Conservation (phyloP, 768 basidiomycete species). For the Hypholoma fasciculare region DNA sequence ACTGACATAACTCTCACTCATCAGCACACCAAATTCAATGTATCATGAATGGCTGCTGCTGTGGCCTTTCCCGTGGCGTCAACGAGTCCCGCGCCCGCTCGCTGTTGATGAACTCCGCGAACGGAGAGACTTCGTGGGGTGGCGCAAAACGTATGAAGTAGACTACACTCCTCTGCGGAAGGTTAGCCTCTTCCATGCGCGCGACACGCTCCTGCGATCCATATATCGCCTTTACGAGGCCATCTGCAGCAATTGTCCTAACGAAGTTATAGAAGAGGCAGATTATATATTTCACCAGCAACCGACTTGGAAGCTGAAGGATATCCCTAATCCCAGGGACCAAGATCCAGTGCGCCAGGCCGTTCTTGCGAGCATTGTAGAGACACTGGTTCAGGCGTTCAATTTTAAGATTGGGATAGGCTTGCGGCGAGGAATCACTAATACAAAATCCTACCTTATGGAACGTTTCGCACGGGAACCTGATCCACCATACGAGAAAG, state of each 20-base stretch:
- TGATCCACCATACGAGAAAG: background rate
- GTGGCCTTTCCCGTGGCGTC: slow-evolving; percentile 13
- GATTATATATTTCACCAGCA: slow-evolving; percentile 11
- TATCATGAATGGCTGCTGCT: background rate
- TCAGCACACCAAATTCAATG: background rate
- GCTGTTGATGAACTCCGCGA: slow-evolving; percentile 2
- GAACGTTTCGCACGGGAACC: background rate
- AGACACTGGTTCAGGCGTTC: slow-evolving; percentile 10
- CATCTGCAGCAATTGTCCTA: background rate
- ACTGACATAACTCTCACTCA: background rate
- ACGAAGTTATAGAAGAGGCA: slow-evolving; percentile 12
- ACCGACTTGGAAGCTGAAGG: slow-evolving; percentile 7
- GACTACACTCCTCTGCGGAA: slow-evolving; percentile 7
- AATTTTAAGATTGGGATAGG: slow-evolving; percentile 14
- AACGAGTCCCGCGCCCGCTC: slow-evolving; percentile 3
- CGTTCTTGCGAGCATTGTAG: slow-evolving; percentile 6
- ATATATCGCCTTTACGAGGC: slow-evolving; percentile 12
- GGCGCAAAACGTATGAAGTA: background rate
- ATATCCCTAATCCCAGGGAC: slow-evolving; percentile 14
- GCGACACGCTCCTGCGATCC: slow-evolving; percentile 12
- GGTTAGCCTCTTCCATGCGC: background rate
- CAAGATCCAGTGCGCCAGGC: slow-evolving; percentile 7
- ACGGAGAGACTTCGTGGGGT: background rate
- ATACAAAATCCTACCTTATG: background rate
- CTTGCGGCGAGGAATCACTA: slow-evolving; percentile 10